These are phyloP conservation scores for Monilinia aucupariae DNA, from an alignment of 2,329 filamentous ascomycete species.

Conservation along the genomic window DNA sequence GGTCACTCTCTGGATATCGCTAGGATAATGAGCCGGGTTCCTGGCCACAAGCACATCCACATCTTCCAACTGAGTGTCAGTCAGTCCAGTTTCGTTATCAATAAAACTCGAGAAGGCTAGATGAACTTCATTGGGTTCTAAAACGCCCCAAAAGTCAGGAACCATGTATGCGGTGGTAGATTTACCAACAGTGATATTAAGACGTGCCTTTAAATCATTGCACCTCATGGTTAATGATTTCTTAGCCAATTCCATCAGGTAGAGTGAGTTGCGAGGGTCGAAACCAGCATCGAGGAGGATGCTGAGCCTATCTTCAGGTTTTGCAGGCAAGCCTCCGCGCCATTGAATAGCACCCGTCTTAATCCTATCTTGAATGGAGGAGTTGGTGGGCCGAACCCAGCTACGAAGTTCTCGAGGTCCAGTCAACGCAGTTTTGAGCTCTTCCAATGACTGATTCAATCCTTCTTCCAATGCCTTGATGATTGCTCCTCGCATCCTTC, in stretches of 20 bases:
- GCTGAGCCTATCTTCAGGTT: conserved; percentile 45
- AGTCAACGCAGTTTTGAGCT: conserved; percentile 47
- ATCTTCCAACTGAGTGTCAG: conserved; percentile 49
- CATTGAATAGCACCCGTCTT: conserved; percentile 26
- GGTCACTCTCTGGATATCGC: conserved; percentile 66
- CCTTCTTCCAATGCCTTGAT: conserved; percentile 45
- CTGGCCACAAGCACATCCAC: conserved; percentile 62
- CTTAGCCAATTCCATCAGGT: conserved; percentile 44
- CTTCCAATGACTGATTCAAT: conserved; percentile 48
- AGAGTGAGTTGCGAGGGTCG: conserved; percentile 43
- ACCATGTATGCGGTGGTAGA: conserved; percentile 63
- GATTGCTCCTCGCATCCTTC: conserved; percentile 45
- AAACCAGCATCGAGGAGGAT: conserved; percentile 59
- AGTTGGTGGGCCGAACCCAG: conserved; percentile 47
- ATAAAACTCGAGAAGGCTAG: conserved; percentile 60
- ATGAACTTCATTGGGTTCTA: conserved; percentile 63
- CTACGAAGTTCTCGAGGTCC: conserved; percentile 46
- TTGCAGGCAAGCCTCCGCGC: conserved; percentile 24
- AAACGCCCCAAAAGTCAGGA: conserved; percentile 56
- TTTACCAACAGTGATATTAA: conserved; percentile 55
- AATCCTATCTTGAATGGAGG: conserved; percentile 38
- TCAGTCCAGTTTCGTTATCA: conserved; percentile 48
- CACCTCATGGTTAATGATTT: conserved; percentile 24
- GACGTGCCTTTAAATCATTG: conserved; percentile 42
- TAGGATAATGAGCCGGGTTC: conserved; percentile 62